Evolutionary conservation across 75 land plant genomes (phyloP), one percentile per base, ranked within the genome.

Genomic region (Pinus albicaulis): DNA sequence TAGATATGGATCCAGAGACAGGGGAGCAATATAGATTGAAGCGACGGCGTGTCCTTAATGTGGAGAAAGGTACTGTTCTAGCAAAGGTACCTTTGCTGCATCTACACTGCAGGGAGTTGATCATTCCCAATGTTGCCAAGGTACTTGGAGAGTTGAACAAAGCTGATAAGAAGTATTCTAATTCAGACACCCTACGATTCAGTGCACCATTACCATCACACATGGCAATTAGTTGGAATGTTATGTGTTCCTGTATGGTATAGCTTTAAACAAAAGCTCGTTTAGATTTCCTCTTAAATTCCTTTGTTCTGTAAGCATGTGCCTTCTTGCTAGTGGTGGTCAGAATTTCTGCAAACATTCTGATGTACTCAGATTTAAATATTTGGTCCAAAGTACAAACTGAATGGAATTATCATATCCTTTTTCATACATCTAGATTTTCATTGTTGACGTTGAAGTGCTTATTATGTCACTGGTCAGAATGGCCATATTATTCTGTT

Each of bases 181-280:
- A 82, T 36, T 83, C 77, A 12, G 92, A 93, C 72, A 57, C 78
- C 16, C 80, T 91, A 24, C 81, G 90, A 13, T 89, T 93, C 73
- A 86, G 91, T 19, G 94, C 92, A 52, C 80, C 88, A 1, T 87
- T 93, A 88, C 96, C 99, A 20, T 75, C 89, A 4, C 96, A 93
- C 70, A 96, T 96, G 99, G 87, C 84, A 65, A 85, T 90, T 66
- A 96, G 92, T 79, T 93, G 92, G 95, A 84, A 85, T 79, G 64
- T 92, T 17, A 90, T 90, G 89, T 90, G 89, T 5, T 90, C 92
- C 55, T 87, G 75, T 61, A 69, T 90, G 55, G 87, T 87, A 6
- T 90, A 60, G 75, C 12, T 48, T 11, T 12, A 48, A 48, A 48
- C 48, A 48, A 48, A 48, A 48, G 12, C 12, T 48, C 11, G 53